Base-by-base conservation (phyloP, 768 basidiomycete genomes). In the Psilocybe cubensis region DNA sequence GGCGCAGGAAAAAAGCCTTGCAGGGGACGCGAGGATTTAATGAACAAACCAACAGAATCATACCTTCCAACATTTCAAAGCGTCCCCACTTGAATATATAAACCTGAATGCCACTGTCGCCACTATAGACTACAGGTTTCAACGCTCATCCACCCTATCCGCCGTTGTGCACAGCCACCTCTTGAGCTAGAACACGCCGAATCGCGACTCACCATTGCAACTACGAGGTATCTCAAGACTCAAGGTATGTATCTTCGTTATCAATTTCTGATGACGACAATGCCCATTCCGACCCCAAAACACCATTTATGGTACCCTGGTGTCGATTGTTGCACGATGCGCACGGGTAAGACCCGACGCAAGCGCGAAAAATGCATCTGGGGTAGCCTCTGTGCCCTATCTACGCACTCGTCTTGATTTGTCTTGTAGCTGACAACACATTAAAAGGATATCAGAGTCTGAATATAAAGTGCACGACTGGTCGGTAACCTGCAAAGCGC, bases 311-410 rank as follows among this genome's bases (percentile, higher is more conserved):
- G 46, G 11, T 48, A 20, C 25, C 27, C 46, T 29, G 31, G 31
- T 48, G 46, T 12, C 31, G 31, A 33, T 33, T 33, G 31, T 33
- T 46, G 23, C 44, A 52, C 28, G 12, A 11, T 11, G n/a, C 28
- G 18, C 20, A 63, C 68, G 68, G 68, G 55, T 70, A 70, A 70
- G 68, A 70, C 67, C 68, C 68, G 68, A 61, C 50, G 21, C 21
- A 24, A 35, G 17, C 11, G 12, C 40, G 10, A 54, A n/a, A n/a
- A n/a, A 18, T 48, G 38, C 25, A 21, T 53, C 44, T 52, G 43
- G 50, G 52, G 52, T 45, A 29, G 43, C 43, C 29, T 57, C 14
- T 27, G 18, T 29, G 6, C 43, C 31, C 57, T 17, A 38, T 38
- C 27, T 23, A 23, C 23, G 18, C 35, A 33, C n/a, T 41, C 24